These are phyloP conservation scores for Diaporthe sp. DNA, from an alignment of 2,329 filamentous ascomycete species.

Conservation along the genomic window DNA sequence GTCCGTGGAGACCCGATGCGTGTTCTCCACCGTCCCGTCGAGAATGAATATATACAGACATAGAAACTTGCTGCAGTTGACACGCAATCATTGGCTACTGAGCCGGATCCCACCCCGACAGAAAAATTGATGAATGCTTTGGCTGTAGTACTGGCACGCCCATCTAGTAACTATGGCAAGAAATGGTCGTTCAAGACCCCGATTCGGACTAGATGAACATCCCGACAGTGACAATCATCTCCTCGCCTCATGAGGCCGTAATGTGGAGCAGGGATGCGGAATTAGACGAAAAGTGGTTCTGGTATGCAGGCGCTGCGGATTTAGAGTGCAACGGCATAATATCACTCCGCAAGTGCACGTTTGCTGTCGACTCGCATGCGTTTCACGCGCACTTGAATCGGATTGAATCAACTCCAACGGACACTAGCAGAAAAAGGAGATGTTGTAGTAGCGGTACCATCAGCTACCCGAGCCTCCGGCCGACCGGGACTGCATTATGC, in stretches of 20 bases:
- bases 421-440: neutral
- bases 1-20: neutral
- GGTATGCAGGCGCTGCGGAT: neutral
- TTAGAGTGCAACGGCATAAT: no score
- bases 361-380: no score
- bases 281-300: neutral
- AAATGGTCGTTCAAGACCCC: no score
- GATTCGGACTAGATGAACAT: neutral
- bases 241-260: neutral
- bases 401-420: neutral
- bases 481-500: neutral
- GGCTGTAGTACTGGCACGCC: no score
- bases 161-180: neutral
- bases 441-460: neutral
- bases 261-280: neutral
- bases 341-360: no score
- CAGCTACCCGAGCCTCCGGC: neutral
- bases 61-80: neutral
- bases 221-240: neutral
- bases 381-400: no score
- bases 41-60: neutral
- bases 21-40: neutral
- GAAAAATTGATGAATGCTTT: no score
- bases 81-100: neutral
- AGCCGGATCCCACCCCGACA: no score